Evolutionary conservation across 1,139 yeast genomes (phyloP).

Genomic region (Yamadazyma atlantica): DNA sequence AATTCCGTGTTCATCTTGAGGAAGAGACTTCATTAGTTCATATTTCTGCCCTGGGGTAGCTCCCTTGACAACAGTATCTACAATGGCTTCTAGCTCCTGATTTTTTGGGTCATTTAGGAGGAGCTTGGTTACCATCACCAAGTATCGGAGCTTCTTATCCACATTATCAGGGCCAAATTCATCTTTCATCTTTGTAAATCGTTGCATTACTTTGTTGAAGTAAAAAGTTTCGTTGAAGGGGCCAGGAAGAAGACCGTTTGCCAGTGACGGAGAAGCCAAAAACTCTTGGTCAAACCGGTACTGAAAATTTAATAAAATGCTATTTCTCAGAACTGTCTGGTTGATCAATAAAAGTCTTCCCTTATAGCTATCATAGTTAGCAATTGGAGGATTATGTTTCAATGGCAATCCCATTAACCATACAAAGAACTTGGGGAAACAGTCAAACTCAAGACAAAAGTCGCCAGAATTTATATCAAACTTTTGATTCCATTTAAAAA

Average conservation of each 20-base stretch:
- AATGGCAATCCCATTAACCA: constrained; percentile 32
- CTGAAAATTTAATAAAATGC: neutral
- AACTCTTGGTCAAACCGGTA: neutral
- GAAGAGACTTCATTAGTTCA: neutral
- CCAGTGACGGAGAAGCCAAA: neutral
- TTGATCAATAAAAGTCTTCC: constrained; percentile 4
- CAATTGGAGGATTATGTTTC: neutral
- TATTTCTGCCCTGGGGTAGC: neutral
- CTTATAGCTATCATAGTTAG: constrained; percentile 4
- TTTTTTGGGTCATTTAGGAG: neutral
- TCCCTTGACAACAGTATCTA: neutral
- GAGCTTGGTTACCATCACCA: neutral
- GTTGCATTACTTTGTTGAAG: neutral
- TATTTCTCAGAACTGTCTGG: neutral
- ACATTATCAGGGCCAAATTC: neutral
- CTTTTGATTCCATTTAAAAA: constrained; percentile 16
- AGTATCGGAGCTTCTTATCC: neutral
- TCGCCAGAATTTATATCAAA: constrained; percentile 12
- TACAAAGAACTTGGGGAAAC: constrained; percentile 32
- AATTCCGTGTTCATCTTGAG: neutral
- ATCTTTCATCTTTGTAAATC: neutral
- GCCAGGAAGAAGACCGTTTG: neutral
- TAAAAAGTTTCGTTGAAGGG: neutral
- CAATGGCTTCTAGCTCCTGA: neutral
- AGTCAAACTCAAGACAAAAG: constrained; percentile 8